Evolutionary conservation across 78 protist species (phyloP).

Genomic region (Tieghemostelium lacteum): DNA sequence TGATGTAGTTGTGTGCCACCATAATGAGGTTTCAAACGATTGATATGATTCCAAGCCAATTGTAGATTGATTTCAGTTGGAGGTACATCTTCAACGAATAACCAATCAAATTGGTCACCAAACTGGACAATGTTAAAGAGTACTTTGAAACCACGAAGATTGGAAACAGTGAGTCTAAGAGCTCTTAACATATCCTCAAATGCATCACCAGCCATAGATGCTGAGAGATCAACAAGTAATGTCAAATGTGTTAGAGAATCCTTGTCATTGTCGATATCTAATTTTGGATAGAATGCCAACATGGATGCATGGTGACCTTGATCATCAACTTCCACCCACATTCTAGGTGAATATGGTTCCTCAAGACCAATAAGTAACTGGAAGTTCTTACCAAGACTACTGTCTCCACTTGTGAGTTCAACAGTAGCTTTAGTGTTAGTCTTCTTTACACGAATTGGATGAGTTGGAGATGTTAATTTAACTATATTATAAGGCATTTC

Average conservation of each 20-base stretch:
- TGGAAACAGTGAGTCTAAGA: slow-evolving; percentile 24
- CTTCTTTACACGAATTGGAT: slow-evolving; percentile 11
- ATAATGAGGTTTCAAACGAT: slow-evolving; percentile 30
- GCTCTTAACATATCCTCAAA: slow-evolving; percentile 41
- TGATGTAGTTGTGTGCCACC: slow-evolving; percentile 77
- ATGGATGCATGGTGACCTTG: slow-evolving; percentile 69
- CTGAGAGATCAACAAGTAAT: slow-evolving; percentile 78
- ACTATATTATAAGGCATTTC: slow-evolving; percentile 74
- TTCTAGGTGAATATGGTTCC: slow-evolving; percentile 70
- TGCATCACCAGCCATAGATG: slow-evolving; percentile 85
- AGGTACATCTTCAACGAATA: slow-evolving; percentile 51
- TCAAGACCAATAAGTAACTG: slow-evolving; percentile 57
- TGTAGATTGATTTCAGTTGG: slow-evolving; percentile 31
- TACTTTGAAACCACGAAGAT: slow-evolving; percentile 34
- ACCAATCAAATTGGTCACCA: slow-evolving; percentile 67
- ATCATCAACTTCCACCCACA: slow-evolving; percentile 83
- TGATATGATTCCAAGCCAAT: slow-evolving; percentile 63
- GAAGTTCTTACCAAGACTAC: slow-evolving; percentile 62
- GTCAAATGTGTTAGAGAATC: slow-evolving; percentile 33
- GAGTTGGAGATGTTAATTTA: slow-evolving; percentile 27
- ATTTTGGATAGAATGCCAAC: slow-evolving; percentile 82
- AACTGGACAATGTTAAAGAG: slow-evolving; percentile 79
- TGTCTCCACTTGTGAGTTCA: background rate
- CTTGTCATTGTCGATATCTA: slow-evolving; percentile 39
- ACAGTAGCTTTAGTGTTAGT: slow-evolving; percentile 77